Percentiles rank a stretch among this genome's conserved stretches.
Conservation (phyloP, 169 alveolate species). For the Babesia caballi region DNA sequence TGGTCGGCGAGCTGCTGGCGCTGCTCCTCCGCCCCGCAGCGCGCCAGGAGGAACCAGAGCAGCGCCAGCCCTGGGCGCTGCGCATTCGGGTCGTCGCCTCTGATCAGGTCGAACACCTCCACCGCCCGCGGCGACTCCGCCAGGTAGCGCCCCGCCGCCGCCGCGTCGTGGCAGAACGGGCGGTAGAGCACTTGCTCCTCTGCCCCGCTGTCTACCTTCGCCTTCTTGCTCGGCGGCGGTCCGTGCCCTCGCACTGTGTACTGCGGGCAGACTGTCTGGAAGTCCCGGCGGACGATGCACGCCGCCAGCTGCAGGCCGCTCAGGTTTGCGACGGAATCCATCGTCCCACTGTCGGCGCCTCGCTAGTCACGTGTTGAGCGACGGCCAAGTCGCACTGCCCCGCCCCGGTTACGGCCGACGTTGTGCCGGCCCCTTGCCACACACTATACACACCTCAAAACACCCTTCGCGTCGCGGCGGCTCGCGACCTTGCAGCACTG, state of each 20-base stretch:
- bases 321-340: conserved; percentile 4
- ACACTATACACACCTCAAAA: background rate
- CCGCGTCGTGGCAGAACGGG: conserved; percentile 28
- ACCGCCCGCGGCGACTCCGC: conserved; percentile 42
- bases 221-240: conserved; percentile 2
- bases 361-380: background rate
- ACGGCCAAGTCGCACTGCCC: background rate
- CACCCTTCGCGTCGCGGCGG: no score
- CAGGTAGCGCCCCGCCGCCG: conserved; percentile 22
- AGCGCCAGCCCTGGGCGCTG: conserved; percentile 28
- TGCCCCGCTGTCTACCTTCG: background rate
- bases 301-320: conserved; percentile 48
- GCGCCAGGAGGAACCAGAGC: conserved; percentile 18
- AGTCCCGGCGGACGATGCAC: conserved; percentile 27
- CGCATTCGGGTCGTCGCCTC: background rate
- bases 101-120: conserved; percentile 42
- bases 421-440: background rate
- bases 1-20: conserved; percentile 13
- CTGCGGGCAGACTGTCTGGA: conserved; percentile 43
- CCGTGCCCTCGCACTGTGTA: background rate
- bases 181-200: conserved; percentile 21
- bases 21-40: background rate
- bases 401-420: background rate
- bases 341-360: background rate
- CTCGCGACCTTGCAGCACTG: background rate